Evolutionary conservation across 129 eudicot genomes (phyloP), one percentile per base, ranked within the genome.

Genomic region (Pseudognaphalium luteoalbum): DNA sequence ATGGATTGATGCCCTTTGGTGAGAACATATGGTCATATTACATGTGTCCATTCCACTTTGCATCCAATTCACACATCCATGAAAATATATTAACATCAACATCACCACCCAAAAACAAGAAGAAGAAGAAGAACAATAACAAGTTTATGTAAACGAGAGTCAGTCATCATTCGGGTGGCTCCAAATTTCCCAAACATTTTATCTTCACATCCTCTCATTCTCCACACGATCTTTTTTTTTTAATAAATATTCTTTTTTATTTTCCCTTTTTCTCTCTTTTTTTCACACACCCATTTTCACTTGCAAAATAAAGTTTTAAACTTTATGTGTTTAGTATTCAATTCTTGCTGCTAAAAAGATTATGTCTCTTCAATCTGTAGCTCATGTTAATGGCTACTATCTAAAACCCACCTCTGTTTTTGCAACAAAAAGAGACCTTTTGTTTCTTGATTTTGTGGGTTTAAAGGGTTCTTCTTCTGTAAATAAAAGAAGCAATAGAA

Each of bases 391-490:
- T 72, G 87, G 75, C 69, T 74, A 80, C 76, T 81, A 75, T 7
- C 44, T 80, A 47, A 90, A 80, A 67, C 82, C 88, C 15, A 69
- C 86, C 9, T 81, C 88, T 9, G 83, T 87, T 4, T 85, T 92
- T 37, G 82, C 86, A 19, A 75, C 79, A 34, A 83, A 62, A 63
- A 75, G 83, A 11, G 88, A 87, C 75, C 70, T 83, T 16, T 28
- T 87, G 62, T 91, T 90, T 41, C 78, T 82, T 1, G 93, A 93
- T 87, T 90, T 87, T 57, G 87, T 87, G 15, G 92, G 90, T 17
- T 68, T 90, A 1, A 83, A 85, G 19, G 71, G 78, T 7, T 17
- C 70, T 17, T 32, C 54, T 47, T n/a, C 54, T 47, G 54, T 47
- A 47, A 47, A 47, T 42, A 79, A 81, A 73, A 78, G 88, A 5